Base-by-base conservation (phyloP, 1,139 yeast genomes). In the Yamadazyma oceani region DNA sequence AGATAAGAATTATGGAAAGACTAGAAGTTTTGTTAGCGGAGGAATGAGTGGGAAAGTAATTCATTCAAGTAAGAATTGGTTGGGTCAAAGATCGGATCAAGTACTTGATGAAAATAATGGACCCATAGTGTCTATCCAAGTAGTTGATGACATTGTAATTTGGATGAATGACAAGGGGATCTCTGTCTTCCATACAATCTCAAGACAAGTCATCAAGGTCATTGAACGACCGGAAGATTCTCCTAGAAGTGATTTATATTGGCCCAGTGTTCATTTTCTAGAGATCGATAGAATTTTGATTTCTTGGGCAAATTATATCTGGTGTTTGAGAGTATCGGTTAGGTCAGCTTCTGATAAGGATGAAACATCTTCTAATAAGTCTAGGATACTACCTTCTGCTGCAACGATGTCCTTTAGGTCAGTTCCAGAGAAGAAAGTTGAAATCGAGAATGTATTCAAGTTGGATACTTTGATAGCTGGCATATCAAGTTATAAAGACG, bases 141-240 rank as follows among this genome's bases (percentile, higher is more conserved):
- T 70, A 1, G 54, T 81, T 4, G 85, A 80, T 34, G 86, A 83
- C 43, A 60, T 87, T 13, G 53, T 89, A 1, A 55, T 90, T 3
- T 90, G 97, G 95, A 80, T 90, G 75, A 86, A 85, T 53, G 96
- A 88, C 47, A 66, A 67, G 12, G 97, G 97, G 0, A 80, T 90
- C 15, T 72, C 80, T 0, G 66, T 82, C 12, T 78, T 69, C 43
- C 82, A 82, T 48, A 62, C 75, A 2, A 49, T 72, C 2, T 60
- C 78, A 0, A 68, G 72, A 39, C 62, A 64, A 22, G 55, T 65
- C 13, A 62, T 87, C 4, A 57, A 72, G 21, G 71, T 66, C 14
- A 72, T 86, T 12, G 71, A 75, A 2, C 70, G 80, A 29, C 90
- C 95, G 1, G 57, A 61, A 10, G 76, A 71, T 31, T 69, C 82